Evolutionary conservation across 2,329 filamentous ascomycete genomes (phyloP).

Genomic region (Pseudocercospora macadamiae): DNA sequence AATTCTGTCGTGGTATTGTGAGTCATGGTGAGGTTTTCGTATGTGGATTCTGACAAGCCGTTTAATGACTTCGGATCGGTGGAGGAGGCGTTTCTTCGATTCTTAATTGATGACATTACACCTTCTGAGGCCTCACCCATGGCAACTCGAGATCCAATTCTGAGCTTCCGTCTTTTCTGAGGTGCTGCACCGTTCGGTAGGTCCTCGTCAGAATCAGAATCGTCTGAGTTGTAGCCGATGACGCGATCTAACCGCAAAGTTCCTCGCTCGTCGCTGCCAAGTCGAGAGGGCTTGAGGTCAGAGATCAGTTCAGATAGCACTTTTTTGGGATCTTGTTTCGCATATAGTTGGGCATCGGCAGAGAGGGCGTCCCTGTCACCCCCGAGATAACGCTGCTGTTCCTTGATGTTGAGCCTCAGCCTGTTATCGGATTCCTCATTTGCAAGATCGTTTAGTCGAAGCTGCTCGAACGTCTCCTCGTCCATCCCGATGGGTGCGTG

Average conservation of each 20-base stretch:
- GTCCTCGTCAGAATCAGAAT: slow-evolving; percentile 60
- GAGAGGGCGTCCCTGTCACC: slow-evolving; percentile 49
- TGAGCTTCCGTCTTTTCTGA: slow-evolving; percentile 44
- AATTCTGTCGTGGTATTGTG: slow-evolving; percentile 95
- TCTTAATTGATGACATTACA: slow-evolving; percentile 66
- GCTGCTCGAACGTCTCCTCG: slow-evolving; percentile 72
- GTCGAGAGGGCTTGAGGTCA: slow-evolving; percentile 58
- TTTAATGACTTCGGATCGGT: slow-evolving; percentile 30
- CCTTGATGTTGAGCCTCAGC: slow-evolving; percentile 83
- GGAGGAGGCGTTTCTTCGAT: slow-evolving; percentile 43
- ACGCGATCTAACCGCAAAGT: slow-evolving; percentile 58
- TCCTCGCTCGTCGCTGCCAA: slow-evolving; percentile 35
- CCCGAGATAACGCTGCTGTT: slow-evolving; percentile 82
- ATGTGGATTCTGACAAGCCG: slow-evolving; percentile 50
- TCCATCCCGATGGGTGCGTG: slow-evolving; percentile 68
- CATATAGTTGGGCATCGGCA: slow-evolving; percentile 60
- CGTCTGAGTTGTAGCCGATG: slow-evolving; percentile 70
- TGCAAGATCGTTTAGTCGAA: slow-evolving; percentile 78
- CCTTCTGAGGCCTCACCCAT: slow-evolving; percentile 67
- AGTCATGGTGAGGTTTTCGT: slow-evolving; percentile 70
- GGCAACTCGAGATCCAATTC: slow-evolving; percentile 70
- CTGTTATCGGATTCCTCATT: slow-evolving; percentile 73
- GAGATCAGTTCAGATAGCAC: slow-evolving; percentile 67
- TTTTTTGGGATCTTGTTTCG: slow-evolving; percentile 69
- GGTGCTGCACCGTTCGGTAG: slow-evolving; percentile 28